Evolutionary conservation across 176 grass and related monocot species (phyloP), one percentile per base, ranked within the genome.

Genomic region (Rhynchospora tenuis): DNA sequence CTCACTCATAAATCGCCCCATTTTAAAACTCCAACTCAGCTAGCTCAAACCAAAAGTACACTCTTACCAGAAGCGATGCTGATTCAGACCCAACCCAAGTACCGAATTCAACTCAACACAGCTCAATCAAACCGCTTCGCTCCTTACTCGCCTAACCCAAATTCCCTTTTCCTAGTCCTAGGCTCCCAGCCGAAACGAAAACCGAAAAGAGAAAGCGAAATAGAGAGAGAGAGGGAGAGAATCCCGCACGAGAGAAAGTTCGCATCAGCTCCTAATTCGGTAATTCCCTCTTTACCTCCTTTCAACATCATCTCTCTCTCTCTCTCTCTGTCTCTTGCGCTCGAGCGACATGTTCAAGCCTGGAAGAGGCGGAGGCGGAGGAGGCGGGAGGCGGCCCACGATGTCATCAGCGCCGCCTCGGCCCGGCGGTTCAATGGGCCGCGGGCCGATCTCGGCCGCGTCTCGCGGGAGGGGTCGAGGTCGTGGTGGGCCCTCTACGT

Each of bases 261-360:
- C 45, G 80, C 80, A 82, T 82, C 80, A 82, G 67, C 59, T 45
- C 61, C 61, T 82, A 54, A 67, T 82, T 66, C 60, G 12, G 9
- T 5, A 82, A 52, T 80, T 81, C 78, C 67, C 67, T 45, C 42
- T 71, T 71, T 45, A 46, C 33, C 38, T 45, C 19, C 78, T 44
- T 44, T 45, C 78, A 80, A 61, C 77, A 24, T 56, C 33, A 3
- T 38, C 33, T 38, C 33, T 38, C 33, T 38, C 33, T 38, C 33
- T 38, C 1, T 38, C 33, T 38, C 33, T 72, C 64, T 57, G 7
- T 51, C 81, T 80, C 77, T 43, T 52, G 29, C 7, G n/a, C 44
- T 22, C 17, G n/a, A 23, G 48, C 66, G 63, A 64, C 79, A 94
- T 94, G 92, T 94, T 83, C 71, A 94, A 91, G 85, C 87, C 85